Conservation (phyloP, 768 basidiomycete genomes). For the Boletus huronensis region DNA sequence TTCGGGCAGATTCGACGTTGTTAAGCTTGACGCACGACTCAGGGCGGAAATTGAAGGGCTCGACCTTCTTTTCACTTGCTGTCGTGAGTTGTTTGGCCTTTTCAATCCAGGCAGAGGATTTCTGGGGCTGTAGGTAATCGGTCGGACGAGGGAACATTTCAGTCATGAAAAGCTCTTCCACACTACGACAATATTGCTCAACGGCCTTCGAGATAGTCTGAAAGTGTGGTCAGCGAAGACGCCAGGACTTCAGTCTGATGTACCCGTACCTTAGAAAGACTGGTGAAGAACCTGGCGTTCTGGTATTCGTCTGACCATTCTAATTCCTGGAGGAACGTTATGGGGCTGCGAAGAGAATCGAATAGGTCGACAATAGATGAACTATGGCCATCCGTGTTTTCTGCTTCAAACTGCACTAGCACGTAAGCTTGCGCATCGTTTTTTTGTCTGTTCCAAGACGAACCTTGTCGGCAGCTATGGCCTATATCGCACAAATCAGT, state of each 20-base stretch:
- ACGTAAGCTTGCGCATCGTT: constrained; percentile 1
- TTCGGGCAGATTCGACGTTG: constrained; percentile 90
- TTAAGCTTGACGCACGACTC: constrained; percentile 97
- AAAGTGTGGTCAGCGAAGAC: background rate
- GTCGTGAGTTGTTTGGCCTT: constrained; percentile 75
- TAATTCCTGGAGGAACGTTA: constrained; percentile 82
- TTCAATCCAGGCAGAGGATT: constrained; percentile 86
- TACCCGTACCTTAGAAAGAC: constrained; percentile 70
- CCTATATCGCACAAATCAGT: constrained; percentile 40
- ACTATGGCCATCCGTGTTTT: constrained; percentile 79
- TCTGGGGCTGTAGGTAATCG: constrained; percentile 79
- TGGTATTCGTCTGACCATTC: constrained; percentile 92
- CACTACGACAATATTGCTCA: constrained; percentile 83
- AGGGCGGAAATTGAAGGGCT: constrained; percentile 91
- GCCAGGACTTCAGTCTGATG: background rate
- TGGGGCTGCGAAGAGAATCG: constrained; percentile 87
- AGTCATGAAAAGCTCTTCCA: constrained; percentile 88
- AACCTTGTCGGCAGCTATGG: constrained; percentile 82
- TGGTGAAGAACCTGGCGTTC: constrained; percentile 86
- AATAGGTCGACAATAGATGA: constrained; percentile 98
- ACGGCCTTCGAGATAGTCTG: constrained; percentile 90
- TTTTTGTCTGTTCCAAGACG: constrained; percentile 4
- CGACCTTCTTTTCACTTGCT: constrained; percentile 84
- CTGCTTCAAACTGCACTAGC: constrained; percentile 63
- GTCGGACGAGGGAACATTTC: constrained; percentile 90